phyloP scores from a whole-genome alignment of 139 green algal genomes.

The Chlamydomonas sp. region DNA sequence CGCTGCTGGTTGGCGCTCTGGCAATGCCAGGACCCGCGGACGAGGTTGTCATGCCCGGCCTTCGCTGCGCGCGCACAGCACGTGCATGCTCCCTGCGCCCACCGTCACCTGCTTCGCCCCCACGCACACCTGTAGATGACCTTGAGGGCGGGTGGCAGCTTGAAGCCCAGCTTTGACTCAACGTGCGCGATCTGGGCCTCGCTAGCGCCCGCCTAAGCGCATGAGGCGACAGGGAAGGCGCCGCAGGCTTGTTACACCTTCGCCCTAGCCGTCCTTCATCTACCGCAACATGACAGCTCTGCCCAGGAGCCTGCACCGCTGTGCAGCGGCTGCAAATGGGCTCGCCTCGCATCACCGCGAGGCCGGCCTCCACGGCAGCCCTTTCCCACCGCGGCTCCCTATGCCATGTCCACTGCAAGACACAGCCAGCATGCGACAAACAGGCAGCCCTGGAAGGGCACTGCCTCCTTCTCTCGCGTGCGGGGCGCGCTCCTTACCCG shows the following conservation, averaged over 20 bases:
- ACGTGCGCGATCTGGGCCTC: conserved; percentile 1
- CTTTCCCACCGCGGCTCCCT: too few relatives aligned
- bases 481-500: neutral
- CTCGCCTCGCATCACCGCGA: too few relatives aligned
- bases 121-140: conserved; percentile 34
- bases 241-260: neutral
- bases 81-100: neutral
- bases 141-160: conserved; percentile 37
- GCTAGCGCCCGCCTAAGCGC: conserved; percentile 6
- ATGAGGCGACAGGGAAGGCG: neutral
- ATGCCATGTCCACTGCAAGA: too few relatives aligned
- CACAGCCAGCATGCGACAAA: neutral
- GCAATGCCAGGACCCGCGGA: too few relatives aligned
- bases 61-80: neutral
- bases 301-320: too few relatives aligned
- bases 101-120: neutral
- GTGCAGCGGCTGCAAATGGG: too few relatives aligned
- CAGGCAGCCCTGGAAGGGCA: neutral
- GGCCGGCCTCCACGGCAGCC: too few relatives aligned
- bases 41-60: too few relatives aligned
- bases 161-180: conserved; percentile 9
- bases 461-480: neutral
- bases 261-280: too few relatives aligned
- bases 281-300: too few relatives aligned
- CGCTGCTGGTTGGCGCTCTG: too few relatives aligned